Conservation (phyloP, 768 basidiomycete species). For the Auriscalpium orientale region DNA sequence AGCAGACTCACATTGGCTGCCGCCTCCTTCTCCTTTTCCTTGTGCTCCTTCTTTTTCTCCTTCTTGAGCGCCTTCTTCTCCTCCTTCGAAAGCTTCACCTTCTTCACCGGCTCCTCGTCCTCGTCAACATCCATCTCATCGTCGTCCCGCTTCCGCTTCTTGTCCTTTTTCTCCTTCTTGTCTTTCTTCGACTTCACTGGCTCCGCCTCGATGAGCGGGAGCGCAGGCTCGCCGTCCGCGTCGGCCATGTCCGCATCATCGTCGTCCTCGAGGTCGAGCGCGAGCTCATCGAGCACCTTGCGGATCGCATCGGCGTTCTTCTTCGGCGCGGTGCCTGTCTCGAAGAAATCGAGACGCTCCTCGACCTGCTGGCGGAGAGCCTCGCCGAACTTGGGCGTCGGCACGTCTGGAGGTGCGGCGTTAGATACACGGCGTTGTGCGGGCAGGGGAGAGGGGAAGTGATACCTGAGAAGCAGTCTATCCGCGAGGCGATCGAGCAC, state of each 20-base stretch:
- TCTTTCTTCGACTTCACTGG: conserved; percentile 42
- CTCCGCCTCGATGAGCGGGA: conserved; percentile 54
- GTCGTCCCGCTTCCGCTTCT: conserved; percentile 63
- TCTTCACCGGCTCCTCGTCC: conserved; percentile 52
- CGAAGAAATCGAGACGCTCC: conserved; percentile 91
- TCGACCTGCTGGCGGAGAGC: conserved; percentile 92
- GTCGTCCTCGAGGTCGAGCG: conserved; percentile 55
- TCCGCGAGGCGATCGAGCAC: conserved; percentile 92
- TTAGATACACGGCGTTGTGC: background rate
- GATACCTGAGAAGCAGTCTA: conserved; percentile 88
- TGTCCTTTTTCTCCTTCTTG: conserved; percentile 54
- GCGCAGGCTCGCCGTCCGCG: conserved; percentile 37
- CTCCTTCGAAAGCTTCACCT: conserved; percentile 73
- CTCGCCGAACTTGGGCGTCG: conserved; percentile 91
- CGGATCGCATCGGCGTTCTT: conserved; percentile 92
- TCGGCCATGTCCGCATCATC: conserved; percentile 35
- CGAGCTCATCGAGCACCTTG: conserved; percentile 76
- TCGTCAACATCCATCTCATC: conserved; percentile 54
- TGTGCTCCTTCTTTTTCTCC: conserved; percentile 60
- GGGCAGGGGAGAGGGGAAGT: background rate
- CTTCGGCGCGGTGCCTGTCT: conserved; percentile 78
- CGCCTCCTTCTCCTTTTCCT: conserved; percentile 36
- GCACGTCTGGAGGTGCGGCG: conserved; percentile 47
- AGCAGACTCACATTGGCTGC: conserved; percentile 30
- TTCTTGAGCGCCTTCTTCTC: conserved; percentile 83